Evolutionary conservation across 495 filamentous ascomycete species (phyloP).

Genomic region (Extremus antarcticus): DNA sequence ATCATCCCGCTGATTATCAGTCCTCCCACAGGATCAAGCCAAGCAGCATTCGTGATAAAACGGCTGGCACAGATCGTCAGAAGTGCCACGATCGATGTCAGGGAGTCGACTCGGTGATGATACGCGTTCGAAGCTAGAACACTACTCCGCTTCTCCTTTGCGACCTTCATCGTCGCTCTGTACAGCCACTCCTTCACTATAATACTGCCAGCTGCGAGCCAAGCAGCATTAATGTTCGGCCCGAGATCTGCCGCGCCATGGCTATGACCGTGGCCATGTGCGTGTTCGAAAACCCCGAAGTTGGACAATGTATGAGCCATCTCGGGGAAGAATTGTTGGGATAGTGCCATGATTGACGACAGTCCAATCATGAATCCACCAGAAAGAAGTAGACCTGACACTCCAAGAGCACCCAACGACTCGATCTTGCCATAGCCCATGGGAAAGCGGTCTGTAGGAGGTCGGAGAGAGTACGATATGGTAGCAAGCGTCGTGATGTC

Average conservation of each 20-base stretch:
- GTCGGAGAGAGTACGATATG: slow-evolving; percentile 78
- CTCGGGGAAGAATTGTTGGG: slow-evolving; percentile 71
- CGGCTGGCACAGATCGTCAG: slow-evolving; percentile 82
- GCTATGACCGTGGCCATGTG: slow-evolving; percentile 51
- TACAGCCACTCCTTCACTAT: slow-evolving; percentile 94
- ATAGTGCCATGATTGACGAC: slow-evolving; percentile 61
- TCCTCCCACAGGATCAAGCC: slow-evolving; percentile 93
- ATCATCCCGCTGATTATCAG: slow-evolving; percentile 87
- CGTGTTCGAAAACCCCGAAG: slow-evolving; percentile 50
- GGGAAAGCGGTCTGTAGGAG: slow-evolving; percentile 72
- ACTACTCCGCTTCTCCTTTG: slow-evolving; percentile 84
- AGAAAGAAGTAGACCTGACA: slow-evolving; percentile 75
- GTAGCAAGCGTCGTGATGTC: slow-evolving; percentile 89
- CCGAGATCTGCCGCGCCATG: slow-evolving; percentile 47
- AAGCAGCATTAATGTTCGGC: slow-evolving; percentile 84
- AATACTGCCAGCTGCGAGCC: slow-evolving; percentile 88
- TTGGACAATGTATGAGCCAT: slow-evolving; percentile 49
- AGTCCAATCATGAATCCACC: slow-evolving; percentile 87
- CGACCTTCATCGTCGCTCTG: slow-evolving; percentile 94
- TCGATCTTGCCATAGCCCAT: slow-evolving; percentile 95
- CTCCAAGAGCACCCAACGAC: slow-evolving; percentile 82
- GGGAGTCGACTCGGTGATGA: slow-evolving; percentile 90
- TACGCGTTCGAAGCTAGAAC: slow-evolving; percentile 95
- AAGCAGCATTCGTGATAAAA: slow-evolving; percentile 66
- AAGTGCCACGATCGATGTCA: slow-evolving; percentile 87